phyloP scores from a whole-genome alignment of 495 filamentous ascomycete species.

The Penicillium cinerascens region DNA sequence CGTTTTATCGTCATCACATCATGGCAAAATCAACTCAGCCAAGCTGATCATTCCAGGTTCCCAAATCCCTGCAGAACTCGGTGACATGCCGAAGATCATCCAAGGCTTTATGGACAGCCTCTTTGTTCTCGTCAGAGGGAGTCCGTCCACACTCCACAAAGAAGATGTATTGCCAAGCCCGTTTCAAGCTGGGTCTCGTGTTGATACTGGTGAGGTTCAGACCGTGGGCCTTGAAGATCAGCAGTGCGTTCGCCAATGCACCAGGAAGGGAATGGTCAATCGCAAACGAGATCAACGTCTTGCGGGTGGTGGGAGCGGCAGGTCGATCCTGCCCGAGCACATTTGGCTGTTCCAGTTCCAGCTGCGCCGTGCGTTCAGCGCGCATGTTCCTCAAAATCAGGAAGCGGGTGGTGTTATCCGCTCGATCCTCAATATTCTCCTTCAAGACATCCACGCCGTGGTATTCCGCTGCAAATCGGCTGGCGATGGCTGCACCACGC shows the following conservation, averaged over 20 bases:
- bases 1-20: conserved; percentile 10
- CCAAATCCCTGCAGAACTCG: conserved; percentile 37
- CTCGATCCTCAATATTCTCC: conserved; percentile 72
- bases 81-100: conserved; percentile 28
- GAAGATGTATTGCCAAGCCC: conserved; percentile 89
- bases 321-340: conserved; percentile 5
- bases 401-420: conserved; percentile 86
- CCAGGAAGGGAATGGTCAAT: conserved; percentile 75
- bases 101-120: conserved; percentile 28
- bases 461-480: conserved; percentile 63
- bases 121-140: conserved; percentile 22
- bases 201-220: conserved; percentile 91
- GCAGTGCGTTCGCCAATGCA: conserved; percentile 73
- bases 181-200: conserved; percentile 70
- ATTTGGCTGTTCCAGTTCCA: conserved; percentile 19
- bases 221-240: conserved; percentile 65
- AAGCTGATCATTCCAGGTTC: conserved; percentile 43
- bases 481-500: conserved; percentile 72
- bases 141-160: conserved; percentile 81
- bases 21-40: conserved; percentile 6
- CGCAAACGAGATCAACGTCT: conserved; percentile 77
- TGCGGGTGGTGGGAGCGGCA: conserved; percentile 40
- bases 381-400: conserved; percentile 61
- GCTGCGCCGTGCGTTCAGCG: conserved; percentile 20
- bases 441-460: conserved; percentile 67